Evolutionary conservation across 768 basidiomycete species (phyloP).

Genomic region (Sporobolomyces phaffii): DNA sequence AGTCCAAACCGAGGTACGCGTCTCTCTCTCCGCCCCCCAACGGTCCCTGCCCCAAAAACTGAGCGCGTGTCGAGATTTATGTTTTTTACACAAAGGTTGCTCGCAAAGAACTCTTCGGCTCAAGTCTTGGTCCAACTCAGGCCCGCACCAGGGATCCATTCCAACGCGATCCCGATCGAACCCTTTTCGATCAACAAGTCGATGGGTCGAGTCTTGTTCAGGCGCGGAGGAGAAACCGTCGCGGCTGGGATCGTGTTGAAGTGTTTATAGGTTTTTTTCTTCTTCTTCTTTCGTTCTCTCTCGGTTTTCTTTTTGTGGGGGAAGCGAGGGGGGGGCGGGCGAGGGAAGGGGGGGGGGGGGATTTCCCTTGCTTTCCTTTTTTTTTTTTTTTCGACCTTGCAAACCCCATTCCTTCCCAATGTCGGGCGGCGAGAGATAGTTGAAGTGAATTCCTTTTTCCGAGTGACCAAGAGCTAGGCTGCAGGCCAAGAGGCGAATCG

Average conservation of each 20-base stretch:
- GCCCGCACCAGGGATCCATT: constrained; percentile 47
- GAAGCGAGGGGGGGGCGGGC: too few relatives aligned
- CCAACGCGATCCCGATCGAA: constrained; percentile 73
- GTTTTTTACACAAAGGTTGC: constrained; percentile 56
- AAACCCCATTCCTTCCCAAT: too few relatives aligned
- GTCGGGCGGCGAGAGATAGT: too few relatives aligned
- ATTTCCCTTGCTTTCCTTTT: too few relatives aligned
- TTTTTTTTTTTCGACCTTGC: too few relatives aligned
- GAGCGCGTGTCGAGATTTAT: background rate
- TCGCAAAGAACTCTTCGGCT: constrained; percentile 77
- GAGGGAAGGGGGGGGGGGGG: too few relatives aligned
- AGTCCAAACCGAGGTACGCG: constrained; percentile 71
- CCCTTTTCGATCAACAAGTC: constrained; percentile 82
- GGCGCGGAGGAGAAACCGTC: constrained; percentile 87
- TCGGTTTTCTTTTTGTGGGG: too few relatives aligned
- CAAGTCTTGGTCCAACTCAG: constrained; percentile 77
- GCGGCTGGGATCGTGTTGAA: constrained; percentile 44
- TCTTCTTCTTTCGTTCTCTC: too few relatives aligned
- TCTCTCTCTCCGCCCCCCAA: background rate
- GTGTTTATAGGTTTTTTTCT: background rate
- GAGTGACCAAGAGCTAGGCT: too few relatives aligned
- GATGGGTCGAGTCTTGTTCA: constrained; percentile 84
- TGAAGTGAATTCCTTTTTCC: too few relatives aligned
- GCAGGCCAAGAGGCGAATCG: too few relatives aligned
- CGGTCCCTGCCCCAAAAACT: background rate